Base-by-base conservation (phyloP, 768 basidiomycete genomes). In the Xerocomellus chrysenteron region DNA sequence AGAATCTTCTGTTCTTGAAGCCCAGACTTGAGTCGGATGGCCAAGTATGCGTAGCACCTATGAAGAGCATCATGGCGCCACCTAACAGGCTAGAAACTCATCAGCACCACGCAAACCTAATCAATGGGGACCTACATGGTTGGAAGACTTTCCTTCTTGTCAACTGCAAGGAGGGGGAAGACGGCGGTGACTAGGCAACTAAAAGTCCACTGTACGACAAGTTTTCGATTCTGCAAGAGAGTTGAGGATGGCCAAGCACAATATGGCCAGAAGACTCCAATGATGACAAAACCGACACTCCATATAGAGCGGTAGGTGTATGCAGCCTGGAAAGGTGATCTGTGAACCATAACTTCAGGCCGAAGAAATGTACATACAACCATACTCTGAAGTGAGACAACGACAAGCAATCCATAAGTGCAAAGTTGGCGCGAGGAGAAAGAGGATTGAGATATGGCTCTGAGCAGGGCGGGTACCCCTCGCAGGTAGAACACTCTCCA, bases 281-380 rank as follows among this genome's bases (percentile, higher is more conserved):
- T 82, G 5, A 81, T 32, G 1, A 80, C 57, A 60, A 84, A 86
- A 11, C 86, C 85, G n/a, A 78, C 56, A 56, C 86, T 85, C 91
- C 89, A 93, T 14, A 92, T 77, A 2, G 75, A 76, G 12, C 92
- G 79, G 60, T 86, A 78, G 0, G 83, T 84, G 69, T 93, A 94
- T 1, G 84, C 92, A 30, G 75, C 74, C 89, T 90, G 52, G 28
- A 33, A 12, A 54, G 37, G 42, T 17, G 14, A 37, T 30, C 33
- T 26, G 42, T 65, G 40, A 59, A 35, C 21, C 21, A 50, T 13
- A 24, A 26, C 19, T 40, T 40, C 17, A 28, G 21, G 33, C 5
- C 4, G 19, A 50, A 24, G 41, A 37, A 35, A 50, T 14, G 5
- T 17, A 77, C 88, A 47, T 70, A 89, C 90, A 65, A 90, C 88